These are phyloP conservation scores for Phyllosticta paracitricarpa DNA, from an alignment of 2,329 filamentous ascomycete species.

Conservation along the genomic window DNA sequence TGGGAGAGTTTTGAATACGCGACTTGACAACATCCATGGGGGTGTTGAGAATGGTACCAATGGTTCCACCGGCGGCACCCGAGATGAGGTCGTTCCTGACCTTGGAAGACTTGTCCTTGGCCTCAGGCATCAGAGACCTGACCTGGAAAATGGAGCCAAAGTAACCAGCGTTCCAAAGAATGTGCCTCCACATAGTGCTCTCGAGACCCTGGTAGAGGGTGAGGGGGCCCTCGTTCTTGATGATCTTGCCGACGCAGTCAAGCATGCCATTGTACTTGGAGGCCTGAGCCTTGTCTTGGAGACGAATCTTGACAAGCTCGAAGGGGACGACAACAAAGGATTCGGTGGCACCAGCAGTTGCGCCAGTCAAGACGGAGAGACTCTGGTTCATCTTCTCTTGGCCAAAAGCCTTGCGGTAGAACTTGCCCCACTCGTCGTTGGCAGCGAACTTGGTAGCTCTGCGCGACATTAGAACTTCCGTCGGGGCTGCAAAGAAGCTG, in stretches of 20 bases:
- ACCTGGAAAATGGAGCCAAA: constrained; percentile 99
- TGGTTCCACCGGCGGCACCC: constrained; percentile 77
- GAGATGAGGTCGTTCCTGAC: constrained; percentile 82
- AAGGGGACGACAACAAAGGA: constrained; percentile 96
- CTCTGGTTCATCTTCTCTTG: constrained; percentile 81
- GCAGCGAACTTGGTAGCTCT: constrained; percentile 97
- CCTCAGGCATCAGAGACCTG: constrained; percentile 68
- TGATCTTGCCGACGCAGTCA: constrained; percentile 71
- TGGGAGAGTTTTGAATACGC: constrained; percentile 88
- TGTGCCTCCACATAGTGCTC: constrained; percentile 92
- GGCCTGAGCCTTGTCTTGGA: constrained; percentile 90
- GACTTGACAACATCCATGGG: constrained; percentile 97
- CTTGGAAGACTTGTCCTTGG: constrained; percentile 70
- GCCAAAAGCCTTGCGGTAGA: constrained; percentile 84
- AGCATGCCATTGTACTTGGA: constrained; percentile 77
- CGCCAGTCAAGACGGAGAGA: constrained; percentile 85
- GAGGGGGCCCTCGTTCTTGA: constrained; percentile 71
- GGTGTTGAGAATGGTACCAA: constrained; percentile 87
- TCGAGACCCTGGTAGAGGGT: constrained; percentile 96
- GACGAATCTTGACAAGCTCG: constrained; percentile 94
- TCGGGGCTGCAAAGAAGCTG: not conserved
- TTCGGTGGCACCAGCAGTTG: constrained; percentile 89
- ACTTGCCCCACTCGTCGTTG: constrained; percentile 95
- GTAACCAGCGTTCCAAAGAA: constrained; percentile 90
- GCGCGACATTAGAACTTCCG: constrained; percentile 2